Base-by-base conservation (phyloP, 306 rosid species). In the Vigna angularis region DNA sequence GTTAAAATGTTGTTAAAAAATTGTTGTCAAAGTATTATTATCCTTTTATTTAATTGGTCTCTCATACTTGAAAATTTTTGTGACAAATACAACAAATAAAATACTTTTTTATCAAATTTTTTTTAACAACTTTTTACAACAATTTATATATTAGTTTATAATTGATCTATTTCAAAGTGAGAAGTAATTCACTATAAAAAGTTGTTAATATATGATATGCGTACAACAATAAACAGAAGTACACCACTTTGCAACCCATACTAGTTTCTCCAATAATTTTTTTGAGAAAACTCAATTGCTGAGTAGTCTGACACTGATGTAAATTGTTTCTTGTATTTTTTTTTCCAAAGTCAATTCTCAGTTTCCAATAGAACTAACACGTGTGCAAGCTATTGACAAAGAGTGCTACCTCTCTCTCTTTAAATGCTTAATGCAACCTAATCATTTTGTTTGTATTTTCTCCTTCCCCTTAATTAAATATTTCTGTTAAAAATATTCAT, bases 311-410 rank as follows among this genome's bases (percentile, higher is more conserved):
- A 85, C 75, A 66, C 50, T 85, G 86, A 82, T 66, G 22, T 20
- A 20, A 20, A 20, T 20, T 20, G 82, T 81, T 70, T 67, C 72
- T 74, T 66, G 72, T 65, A 82, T 79, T 53, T 53, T 57, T 20
- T 73, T 58, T 49, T 73, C 80, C 30, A 87, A 82, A 87, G 87
- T 85, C 87, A 87, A 85, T 79, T 72, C 63, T 68, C 55, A 45
- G n/a, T 66, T 51, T 63, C 85, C 69, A 59, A 47, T 42, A 67
- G 9, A 62, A 73, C 81, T 51, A 76, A 87, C 85, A 82, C 88
- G 83, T 82, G 85, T 76, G 83, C 83, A 72, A 79, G 83, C 51
- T 66, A 64, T 84, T 82, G 79, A 82, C 81, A 79, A 69, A 64
- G 51, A 56, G 44, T 42, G 13, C 16, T 28, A 9, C 47, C 51